A percentile compares a stretch with the other conserved stretches of the same genome.
Conservation (phyloP, 2,329 filamentous ascomycete genomes). For the Fusarium ramigenum region DNA sequence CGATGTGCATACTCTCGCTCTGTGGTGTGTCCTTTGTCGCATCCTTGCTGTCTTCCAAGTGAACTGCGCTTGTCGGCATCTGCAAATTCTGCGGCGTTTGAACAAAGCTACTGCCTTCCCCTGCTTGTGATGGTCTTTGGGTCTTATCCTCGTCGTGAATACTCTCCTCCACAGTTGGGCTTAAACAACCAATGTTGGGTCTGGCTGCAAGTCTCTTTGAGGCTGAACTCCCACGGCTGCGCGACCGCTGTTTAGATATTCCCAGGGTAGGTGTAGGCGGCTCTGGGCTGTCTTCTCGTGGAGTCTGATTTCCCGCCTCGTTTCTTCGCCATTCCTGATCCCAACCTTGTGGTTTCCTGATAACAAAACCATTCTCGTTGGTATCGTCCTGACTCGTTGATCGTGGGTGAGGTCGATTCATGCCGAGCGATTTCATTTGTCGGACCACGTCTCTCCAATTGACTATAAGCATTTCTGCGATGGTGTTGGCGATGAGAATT, state of each 20-base stretch:
- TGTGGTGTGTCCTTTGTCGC: background rate
- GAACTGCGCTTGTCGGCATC: no score
- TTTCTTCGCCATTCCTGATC: slow-evolving; percentile 38
- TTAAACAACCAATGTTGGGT: slow-evolving; percentile 42
- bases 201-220: slow-evolving; percentile 37
- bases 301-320: slow-evolving; percentile 5
- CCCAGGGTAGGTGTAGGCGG: slow-evolving; percentile 48
- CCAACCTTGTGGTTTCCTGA: slow-evolving; percentile 51
- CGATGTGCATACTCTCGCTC: background rate
- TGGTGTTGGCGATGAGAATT: slow-evolving; percentile 64
- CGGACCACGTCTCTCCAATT: slow-evolving; percentile 72
- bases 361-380: slow-evolving; percentile 52
- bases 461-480: slow-evolving; percentile 72
- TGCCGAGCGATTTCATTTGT: slow-evolving; percentile 63
- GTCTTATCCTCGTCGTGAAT: slow-evolving; percentile 15
- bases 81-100: background rate
- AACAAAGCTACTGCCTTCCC: background rate
- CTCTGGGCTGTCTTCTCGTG: slow-evolving; percentile 47
- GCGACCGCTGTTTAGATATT: slow-evolving; percentile 36
- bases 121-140: background rate
- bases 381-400: slow-evolving; percentile 18
- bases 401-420: slow-evolving; percentile 37
- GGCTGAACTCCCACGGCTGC: slow-evolving; percentile 28
- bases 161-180: slow-evolving; percentile 48
- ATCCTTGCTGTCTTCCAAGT: background rate